phyloP scores from a whole-genome alignment of 2,329 filamentous ascomycete species.

The Pseudocercospora macadamiae region DNA sequence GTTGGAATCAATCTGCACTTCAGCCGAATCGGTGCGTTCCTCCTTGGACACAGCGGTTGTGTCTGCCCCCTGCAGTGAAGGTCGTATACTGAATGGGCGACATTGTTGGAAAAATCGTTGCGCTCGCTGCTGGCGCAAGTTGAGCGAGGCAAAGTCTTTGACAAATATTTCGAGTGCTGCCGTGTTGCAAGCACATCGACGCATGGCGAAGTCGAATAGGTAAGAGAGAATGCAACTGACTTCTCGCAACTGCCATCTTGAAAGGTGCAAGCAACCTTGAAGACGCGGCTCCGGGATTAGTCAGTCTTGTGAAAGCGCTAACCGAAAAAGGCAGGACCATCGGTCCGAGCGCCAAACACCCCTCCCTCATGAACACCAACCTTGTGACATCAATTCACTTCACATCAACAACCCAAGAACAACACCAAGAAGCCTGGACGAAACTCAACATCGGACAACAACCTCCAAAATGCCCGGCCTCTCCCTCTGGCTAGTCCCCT shows the following conservation, averaged over 20 bases:
- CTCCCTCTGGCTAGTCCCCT: slow-evolving; percentile 31
- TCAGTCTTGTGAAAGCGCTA: background rate
- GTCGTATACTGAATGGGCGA: slow-evolving; percentile 18
- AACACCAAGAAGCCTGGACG: background rate
- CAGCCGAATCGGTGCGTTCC: slow-evolving; percentile 2
- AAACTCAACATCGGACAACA: background rate
- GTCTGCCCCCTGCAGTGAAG: slow-evolving; percentile 14
- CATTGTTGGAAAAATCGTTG: slow-evolving; percentile 19
- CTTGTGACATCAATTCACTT: background rate
- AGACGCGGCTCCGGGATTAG: slow-evolving; percentile 8
- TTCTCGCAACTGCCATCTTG: too few relatives aligned
- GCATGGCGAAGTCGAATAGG: slow-evolving; percentile 15
- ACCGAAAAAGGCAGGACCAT: background rate
- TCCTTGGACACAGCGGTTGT: background rate
- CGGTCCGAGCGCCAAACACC: too few relatives aligned
- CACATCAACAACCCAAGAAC: too few relatives aligned
- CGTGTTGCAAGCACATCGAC: slow-evolving; percentile 27
- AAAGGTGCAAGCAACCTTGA: background rate
- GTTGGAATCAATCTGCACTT: background rate
- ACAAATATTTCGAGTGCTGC: slow-evolving; percentile 30
- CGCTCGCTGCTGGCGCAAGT: slow-evolving; percentile 23
- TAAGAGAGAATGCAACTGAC: too few relatives aligned
- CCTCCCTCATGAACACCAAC: too few relatives aligned
- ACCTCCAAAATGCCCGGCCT: slow-evolving; percentile 13
- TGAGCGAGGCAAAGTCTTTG: slow-evolving; percentile 29